Conservation (phyloP, 1,139 yeast species). For the Hansenula anomala region DNA sequence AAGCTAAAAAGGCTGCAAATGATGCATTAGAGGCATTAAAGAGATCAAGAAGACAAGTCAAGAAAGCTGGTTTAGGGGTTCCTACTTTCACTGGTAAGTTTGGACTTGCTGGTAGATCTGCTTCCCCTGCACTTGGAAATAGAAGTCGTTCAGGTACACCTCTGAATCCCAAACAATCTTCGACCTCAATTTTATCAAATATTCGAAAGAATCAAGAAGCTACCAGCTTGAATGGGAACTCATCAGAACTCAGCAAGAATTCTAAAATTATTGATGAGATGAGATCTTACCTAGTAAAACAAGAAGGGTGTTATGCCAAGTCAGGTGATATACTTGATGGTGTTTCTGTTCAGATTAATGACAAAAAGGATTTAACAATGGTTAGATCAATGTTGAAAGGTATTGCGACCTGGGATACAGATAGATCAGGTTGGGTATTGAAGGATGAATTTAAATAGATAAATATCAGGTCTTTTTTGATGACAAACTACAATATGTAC, state of each 20-base stretch:
- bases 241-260: constrained; percentile 19
- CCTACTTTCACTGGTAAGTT: constrained; percentile 97
- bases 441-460: constrained; percentile 43
- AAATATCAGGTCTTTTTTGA: too few relatives aligned
- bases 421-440: constrained; percentile 57
- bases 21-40: constrained; percentile 73
- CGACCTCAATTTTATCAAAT: constrained; percentile 17
- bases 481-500: too few relatives aligned
- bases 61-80: constrained; percentile 65
- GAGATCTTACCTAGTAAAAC: constrained; percentile 29
- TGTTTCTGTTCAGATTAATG: constrained; percentile 40
- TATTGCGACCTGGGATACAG: constrained; percentile 64
- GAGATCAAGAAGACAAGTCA: constrained; percentile 60
- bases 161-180: constrained; percentile 7
- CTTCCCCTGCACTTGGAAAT: constrained; percentile 6
- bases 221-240: background rate
- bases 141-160: background rate
- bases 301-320: constrained; percentile 41
- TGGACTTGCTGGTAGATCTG: constrained; percentile 71
- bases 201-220: constrained; percentile 15
- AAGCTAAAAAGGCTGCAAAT: constrained; percentile 72
- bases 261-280: constrained; percentile 34
- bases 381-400: constrained; percentile 65
- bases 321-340: constrained; percentile 56
- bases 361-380: constrained; percentile 54